Evolutionary conservation across 352 stramenopile genomes (phyloP).

Genomic region (Plasmopara muralis): DNA sequence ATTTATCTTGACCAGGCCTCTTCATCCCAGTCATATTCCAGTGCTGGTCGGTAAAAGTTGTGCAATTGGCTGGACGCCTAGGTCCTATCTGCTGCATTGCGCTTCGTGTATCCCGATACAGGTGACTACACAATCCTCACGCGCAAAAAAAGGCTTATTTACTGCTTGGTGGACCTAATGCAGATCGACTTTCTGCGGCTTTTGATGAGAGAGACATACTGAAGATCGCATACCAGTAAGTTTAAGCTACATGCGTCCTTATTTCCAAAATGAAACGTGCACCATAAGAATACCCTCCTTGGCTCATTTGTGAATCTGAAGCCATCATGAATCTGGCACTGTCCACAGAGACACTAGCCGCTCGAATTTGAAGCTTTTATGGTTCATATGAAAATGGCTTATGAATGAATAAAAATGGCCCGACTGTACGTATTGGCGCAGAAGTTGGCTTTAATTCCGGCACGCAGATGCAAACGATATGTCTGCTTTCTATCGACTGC

Average conservation of each 20-base stretch:
- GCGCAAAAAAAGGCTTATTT: slow-evolving; percentile 9
- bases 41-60: slow-evolving; percentile 3
- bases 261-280: background rate
- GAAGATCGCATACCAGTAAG: slow-evolving; percentile 9
- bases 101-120: slow-evolving; percentile 5
- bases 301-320: background rate
- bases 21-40: background rate
- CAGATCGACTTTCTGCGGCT: slow-evolving; percentile 3
- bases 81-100: slow-evolving; percentile 7
- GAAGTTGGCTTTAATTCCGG: slow-evolving; percentile 4
- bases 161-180: slow-evolving; percentile 13
- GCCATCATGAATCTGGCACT: background rate
- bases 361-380: slow-evolving; percentile 3
- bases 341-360: background rate
- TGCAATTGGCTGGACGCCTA: slow-evolving; percentile 8
- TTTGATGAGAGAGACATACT: slow-evolving; percentile 9
- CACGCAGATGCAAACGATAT: background rate
- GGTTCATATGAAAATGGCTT: slow-evolving; percentile 9
- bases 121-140: slow-evolving; percentile 8
- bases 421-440: slow-evolving; percentile 8
- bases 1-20: slow-evolving; percentile 2
- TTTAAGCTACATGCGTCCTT: slow-evolving; percentile 4
- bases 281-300: slow-evolving; percentile 5
- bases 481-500: background rate
- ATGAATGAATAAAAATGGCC: slow-evolving; percentile 12